Evolutionary conservation across 768 basidiomycete genomes (phyloP).

Genomic region (Royoungia palumana): DNA sequence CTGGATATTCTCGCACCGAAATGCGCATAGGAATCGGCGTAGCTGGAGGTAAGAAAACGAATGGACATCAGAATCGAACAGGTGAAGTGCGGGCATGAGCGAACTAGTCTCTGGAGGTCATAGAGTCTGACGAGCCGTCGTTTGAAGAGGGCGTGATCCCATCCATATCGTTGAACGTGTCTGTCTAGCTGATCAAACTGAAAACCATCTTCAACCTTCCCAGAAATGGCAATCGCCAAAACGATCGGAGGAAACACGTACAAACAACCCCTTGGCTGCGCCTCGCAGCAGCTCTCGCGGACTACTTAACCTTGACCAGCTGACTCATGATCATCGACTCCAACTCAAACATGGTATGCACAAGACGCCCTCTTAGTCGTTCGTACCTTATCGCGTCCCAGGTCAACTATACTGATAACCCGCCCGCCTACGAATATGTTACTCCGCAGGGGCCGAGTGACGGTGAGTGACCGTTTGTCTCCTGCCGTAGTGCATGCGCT

Average conservation of each 20-base stretch:
- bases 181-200: slow-evolving; percentile 2
- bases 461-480: slow-evolving; percentile 22
- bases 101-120: slow-evolving; percentile 91
- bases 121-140: slow-evolving; percentile 37
- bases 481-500: neutral
- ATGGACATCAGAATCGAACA: slow-evolving; percentile 36
- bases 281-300: too few relatives aligned
- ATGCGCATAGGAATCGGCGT: slow-evolving; percentile 95
- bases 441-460: slow-evolving; percentile 24
- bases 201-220: neutral
- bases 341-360: slow-evolving; percentile 25
- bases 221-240: slow-evolving; percentile 4
- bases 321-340: slow-evolving; percentile 25
- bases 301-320: too few relatives aligned
- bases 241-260: slow-evolving; percentile 16
- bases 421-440: slow-evolving; percentile 49
- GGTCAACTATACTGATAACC: slow-evolving; percentile 33
- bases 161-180: slow-evolving; percentile 21
- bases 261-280: slow-evolving; percentile 6
- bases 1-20: slow-evolving; percentile 57
- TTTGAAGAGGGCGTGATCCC: slow-evolving; percentile 31
- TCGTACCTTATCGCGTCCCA: neutral
- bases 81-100: slow-evolving; percentile 36
- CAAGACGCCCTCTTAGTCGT: neutral
- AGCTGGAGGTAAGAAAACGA: slow-evolving; percentile 52